These are phyloP conservation scores for Elasticomyces elasticus DNA, from an alignment of 495 filamentous ascomycete species.

Conservation along the genomic window DNA sequence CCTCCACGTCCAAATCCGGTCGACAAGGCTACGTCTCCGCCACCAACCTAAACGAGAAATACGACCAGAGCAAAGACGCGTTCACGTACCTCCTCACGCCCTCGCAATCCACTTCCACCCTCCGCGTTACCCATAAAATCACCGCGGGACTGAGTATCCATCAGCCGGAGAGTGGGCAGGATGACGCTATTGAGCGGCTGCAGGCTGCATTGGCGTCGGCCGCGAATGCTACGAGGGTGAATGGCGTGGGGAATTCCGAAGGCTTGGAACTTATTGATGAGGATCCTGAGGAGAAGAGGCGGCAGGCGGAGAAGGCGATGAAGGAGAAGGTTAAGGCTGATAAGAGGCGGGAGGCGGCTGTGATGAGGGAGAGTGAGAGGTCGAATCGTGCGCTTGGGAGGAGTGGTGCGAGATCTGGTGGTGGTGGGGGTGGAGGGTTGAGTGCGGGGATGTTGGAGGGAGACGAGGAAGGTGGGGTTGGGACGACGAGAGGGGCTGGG, in stretches of 20 bases:
- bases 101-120: slow-evolving; percentile 54
- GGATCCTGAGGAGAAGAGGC: slow-evolving; percentile 73
- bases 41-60: slow-evolving; percentile 26
- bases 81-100: slow-evolving; percentile 77
- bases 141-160: slow-evolving; percentile 64
- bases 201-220: slow-evolving; percentile 59
- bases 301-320: slow-evolving; percentile 50
- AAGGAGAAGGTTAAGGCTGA: slow-evolving; percentile 25
- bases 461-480: slow-evolving; percentile 52
- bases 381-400: slow-evolving; percentile 41
- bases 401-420: slow-evolving; percentile 34
- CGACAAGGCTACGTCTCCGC: slow-evolving; percentile 14
- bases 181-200: slow-evolving; percentile 67
- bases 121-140: slow-evolving; percentile 70
- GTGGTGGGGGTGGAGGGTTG: slow-evolving; percentile 51
- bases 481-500: slow-evolving; percentile 41
- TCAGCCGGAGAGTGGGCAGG: slow-evolving; percentile 58
- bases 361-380: slow-evolving; percentile 53
- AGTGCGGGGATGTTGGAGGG: slow-evolving; percentile 69
- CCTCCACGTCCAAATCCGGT: slow-evolving; percentile 8
- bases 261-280: slow-evolving; percentile 47
- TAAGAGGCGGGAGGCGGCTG: slow-evolving; percentile 24
- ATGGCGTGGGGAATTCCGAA: slow-evolving; percentile 37
- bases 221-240: slow-evolving; percentile 45
- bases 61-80: slow-evolving; percentile 61